Conservation (phyloP, 1,139 yeast genomes). For the Sugiyamaella grinbergsii region DNA sequence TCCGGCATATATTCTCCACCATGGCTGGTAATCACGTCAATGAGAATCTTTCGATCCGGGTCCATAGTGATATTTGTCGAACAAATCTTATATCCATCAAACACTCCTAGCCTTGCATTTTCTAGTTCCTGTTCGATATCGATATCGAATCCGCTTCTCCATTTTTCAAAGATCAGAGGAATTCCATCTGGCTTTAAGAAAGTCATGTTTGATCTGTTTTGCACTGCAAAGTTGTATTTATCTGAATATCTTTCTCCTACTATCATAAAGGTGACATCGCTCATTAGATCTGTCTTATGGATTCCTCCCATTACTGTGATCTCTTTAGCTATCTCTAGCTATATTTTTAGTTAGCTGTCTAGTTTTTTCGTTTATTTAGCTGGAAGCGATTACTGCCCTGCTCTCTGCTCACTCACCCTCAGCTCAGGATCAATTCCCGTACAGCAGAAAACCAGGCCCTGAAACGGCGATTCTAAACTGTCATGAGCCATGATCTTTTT, state of each 20-base stretch:
- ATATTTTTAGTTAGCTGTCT: not conserved
- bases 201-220: constrained; percentile 58
- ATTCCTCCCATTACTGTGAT: constrained; percentile 65
- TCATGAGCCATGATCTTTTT: constrained; percentile 1
- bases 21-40: constrained; percentile 48
- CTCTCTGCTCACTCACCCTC: constrained; percentile 33
- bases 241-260: constrained; percentile 70
- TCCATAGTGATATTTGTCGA: constrained; percentile 50
- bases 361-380: too few relatives aligned
- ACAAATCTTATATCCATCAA: constrained; percentile 53
- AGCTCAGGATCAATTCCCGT: constrained; percentile 37
- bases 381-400: too few relatives aligned
- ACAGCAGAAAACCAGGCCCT: constrained; percentile 39
- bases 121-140: constrained; percentile 38
- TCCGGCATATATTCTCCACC: constrained; percentile 67
- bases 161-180: constrained; percentile 49
- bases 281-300: constrained; percentile 61
- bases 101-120: constrained; percentile 46
- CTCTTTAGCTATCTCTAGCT: constrained; percentile 33
- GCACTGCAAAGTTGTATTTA: constrained; percentile 66
- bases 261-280: constrained; percentile 64
- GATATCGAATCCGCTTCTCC: constrained; percentile 55
- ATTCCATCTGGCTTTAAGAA: constrained; percentile 56
- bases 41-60: constrained; percentile 42
- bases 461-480: constrained; percentile 31